Base-by-base conservation (phyloP, 2,329 filamentous ascomycete species). In the Dendryphion nanum region DNA sequence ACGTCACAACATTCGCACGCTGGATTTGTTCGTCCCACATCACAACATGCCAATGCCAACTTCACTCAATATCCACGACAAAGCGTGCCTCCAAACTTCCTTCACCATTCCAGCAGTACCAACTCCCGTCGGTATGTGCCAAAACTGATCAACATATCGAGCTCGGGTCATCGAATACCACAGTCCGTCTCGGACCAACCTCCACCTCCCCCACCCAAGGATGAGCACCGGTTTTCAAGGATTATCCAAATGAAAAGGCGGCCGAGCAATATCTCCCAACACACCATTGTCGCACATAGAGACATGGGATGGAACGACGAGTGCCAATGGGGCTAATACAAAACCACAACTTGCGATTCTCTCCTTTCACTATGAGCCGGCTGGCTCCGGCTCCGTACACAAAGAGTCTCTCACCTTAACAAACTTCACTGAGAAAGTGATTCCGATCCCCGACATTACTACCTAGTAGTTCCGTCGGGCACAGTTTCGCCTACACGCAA, bases 341-440 rank as follows among this genome's bases (percentile, higher is more conserved):
- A n/a, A n/a, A n/a, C n/a, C n/a, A n/a, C n/a, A n/a, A n/a, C n/a
- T n/a, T n/a, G n/a, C n/a, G n/a, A n/a, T n/a, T 18, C 30, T 14
- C 4, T 15, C 30, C 13, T 26, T 21, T 38, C 37, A 18, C 16
- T 19, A 30, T 20, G 17, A 40, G 45, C 49, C 51, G 58, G 57
- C 58, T 54, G 57, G 57, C 33, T 42, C 56, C 43, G 52, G 51
- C 42, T 41, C 23, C n/a, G n/a, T n/a, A 16, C 42, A 44, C 37
- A 45, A 42, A 50, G 40, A 40, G 15, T 38, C 51, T 50, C 50
- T 45, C 45, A 51, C 51, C 47, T 54, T 52, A 42, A n/a, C 38
- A 32, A 45, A 46, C 39, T 46, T 61, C 61, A 63, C 59, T 63
- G 58, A 54, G 51, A 61, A 64, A 62, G 61, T 64, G 61, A 62